phyloP scores from a whole-genome alignment of 2,329 filamentous ascomycete species.

The Colletotrichum eleusines region DNA sequence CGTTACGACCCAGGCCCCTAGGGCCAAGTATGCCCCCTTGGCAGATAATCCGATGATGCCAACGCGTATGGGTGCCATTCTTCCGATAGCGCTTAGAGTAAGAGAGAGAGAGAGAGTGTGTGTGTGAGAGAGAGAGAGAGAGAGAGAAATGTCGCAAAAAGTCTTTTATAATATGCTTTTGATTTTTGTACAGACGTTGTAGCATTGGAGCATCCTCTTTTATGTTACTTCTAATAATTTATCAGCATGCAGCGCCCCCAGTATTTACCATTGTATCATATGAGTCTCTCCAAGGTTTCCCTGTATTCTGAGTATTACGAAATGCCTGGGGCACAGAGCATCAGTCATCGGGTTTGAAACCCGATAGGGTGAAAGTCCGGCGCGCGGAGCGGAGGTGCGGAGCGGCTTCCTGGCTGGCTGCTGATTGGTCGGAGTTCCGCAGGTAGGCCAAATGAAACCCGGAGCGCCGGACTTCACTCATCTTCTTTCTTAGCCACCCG shows the following conservation, averaged over 20 bases:
- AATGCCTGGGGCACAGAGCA: not conserved
- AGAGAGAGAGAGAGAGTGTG: too few relatives aligned
- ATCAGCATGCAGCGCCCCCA: not conserved
- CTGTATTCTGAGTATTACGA: not conserved
- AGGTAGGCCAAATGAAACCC: not conserved
- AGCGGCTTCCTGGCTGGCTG: not conserved
- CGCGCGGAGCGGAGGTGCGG: slow-evolving; percentile 26
- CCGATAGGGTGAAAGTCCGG: not conserved
- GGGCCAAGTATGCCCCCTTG: slow-evolving; percentile 56
- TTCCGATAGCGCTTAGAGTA: not conserved
- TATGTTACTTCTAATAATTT: not conserved
- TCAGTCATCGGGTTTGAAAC: not conserved
- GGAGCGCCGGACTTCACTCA: not conserved
- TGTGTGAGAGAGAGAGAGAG: too few relatives aligned
- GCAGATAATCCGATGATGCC: slow-evolving; percentile 71
- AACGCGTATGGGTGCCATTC: slow-evolving; percentile 60
- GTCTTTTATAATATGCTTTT: not conserved
- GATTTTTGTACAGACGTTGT: not conserved
- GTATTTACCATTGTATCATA: not conserved
- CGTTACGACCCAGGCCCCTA: slow-evolving; percentile 65
- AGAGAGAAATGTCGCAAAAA: too few relatives aligned
- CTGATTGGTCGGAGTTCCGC: slow-evolving; percentile 16
- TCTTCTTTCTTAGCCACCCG: too few relatives aligned
- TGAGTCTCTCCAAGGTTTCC: not conserved
- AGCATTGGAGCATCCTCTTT: not conserved